phyloP scores from a whole-genome alignment of 164 flowering plant genomes.

The Stephania cephalantha region DNA sequence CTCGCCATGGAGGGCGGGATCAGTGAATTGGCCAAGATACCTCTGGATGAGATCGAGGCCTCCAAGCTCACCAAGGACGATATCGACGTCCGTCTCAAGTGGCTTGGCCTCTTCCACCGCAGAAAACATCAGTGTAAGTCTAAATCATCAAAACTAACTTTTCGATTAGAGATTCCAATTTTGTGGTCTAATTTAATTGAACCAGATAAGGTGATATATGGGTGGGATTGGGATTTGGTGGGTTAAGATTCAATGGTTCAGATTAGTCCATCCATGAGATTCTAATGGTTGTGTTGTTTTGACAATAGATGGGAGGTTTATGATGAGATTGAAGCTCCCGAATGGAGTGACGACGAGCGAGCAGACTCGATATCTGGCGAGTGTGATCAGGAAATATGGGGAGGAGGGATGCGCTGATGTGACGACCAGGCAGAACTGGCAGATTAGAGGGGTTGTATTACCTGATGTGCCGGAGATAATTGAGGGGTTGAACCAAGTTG shows the following conservation, averaged over 20 bases:
- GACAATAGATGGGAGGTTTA: slow-evolving; percentile 66
- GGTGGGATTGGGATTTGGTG: too few species aligned
- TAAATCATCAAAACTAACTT: too few species aligned
- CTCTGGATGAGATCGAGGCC: slow-evolving; percentile 66
- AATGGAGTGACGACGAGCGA: slow-evolving; percentile 88
- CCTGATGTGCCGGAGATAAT: slow-evolving; percentile 85
- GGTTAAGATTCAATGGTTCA: too few species aligned
- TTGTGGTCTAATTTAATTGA: too few species aligned
- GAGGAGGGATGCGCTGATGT: slow-evolving; percentile 90
- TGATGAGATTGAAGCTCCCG: slow-evolving; percentile 99
- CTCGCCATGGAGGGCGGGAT: slow-evolving; percentile 64
- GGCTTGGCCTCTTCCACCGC: slow-evolving; percentile 92
- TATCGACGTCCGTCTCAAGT: slow-evolving; percentile 84
- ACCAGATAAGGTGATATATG: too few species aligned
- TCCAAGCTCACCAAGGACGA: slow-evolving; percentile 64
- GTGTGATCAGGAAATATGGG: slow-evolving; percentile 72
- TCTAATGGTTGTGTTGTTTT: too few species aligned
- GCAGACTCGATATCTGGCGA: slow-evolving; percentile 77
- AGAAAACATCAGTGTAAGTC: slow-evolving; percentile 88
- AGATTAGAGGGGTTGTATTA: slow-evolving; percentile 80
- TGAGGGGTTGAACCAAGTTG: slow-evolving; percentile 66
- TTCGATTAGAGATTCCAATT: too few species aligned
- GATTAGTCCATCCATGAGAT: too few species aligned
- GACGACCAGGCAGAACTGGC: slow-evolving; percentile 97
- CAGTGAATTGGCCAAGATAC: slow-evolving; percentile 51